phyloP scores from a whole-genome alignment of 139 green algal species.

The Chlamydomonas sp. region DNA sequence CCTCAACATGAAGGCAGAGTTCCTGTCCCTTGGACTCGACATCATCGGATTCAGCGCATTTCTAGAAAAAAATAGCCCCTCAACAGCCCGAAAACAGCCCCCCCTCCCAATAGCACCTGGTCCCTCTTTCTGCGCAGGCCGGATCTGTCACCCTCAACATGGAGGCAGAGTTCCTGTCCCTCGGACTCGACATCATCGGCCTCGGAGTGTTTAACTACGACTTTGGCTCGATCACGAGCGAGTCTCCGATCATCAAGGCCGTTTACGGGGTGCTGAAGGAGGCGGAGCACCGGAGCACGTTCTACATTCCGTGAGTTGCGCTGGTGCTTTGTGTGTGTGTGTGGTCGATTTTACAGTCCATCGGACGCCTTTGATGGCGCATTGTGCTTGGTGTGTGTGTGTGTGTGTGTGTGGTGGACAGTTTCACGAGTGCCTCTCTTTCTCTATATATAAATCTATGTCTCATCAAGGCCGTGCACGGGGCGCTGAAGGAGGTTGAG shows the following conservation, averaged over 20 bases:
- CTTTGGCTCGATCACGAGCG: constrained; percentile 84
- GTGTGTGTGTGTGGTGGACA: too few relatives aligned
- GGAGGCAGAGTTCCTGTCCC: constrained; percentile 88
- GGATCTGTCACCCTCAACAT: constrained; percentile 72
- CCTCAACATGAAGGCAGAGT: constrained; percentile 95
- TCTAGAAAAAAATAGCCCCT: too few relatives aligned
- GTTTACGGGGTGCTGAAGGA: constrained; percentile 97
- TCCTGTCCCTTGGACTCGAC: constrained; percentile 88
- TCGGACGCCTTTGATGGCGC: too few relatives aligned
- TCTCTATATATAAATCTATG: too few relatives aligned
- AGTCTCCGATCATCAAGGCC: constrained; percentile 95
- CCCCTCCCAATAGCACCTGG: neutral
- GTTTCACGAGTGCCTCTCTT: too few relatives aligned
- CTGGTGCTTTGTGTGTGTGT: too few relatives aligned
- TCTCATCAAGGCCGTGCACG: too few relatives aligned
- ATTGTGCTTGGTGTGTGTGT: too few relatives aligned
- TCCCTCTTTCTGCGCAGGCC: neutral
- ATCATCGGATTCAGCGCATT: constrained; percentile 99
- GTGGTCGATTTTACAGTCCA: too few relatives aligned
- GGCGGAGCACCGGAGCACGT: constrained; percentile 95
- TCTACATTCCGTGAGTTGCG: constrained; percentile 99
- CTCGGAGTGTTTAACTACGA: constrained; percentile 99
- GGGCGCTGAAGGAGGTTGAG: too few relatives aligned
- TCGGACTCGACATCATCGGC: constrained; percentile 98
- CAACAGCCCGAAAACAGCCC: too few relatives aligned